These are phyloP conservation scores for Davidsoniella virescens DNA, from an alignment of 2,329 filamentous ascomycete genomes.

Conservation along the genomic window DNA sequence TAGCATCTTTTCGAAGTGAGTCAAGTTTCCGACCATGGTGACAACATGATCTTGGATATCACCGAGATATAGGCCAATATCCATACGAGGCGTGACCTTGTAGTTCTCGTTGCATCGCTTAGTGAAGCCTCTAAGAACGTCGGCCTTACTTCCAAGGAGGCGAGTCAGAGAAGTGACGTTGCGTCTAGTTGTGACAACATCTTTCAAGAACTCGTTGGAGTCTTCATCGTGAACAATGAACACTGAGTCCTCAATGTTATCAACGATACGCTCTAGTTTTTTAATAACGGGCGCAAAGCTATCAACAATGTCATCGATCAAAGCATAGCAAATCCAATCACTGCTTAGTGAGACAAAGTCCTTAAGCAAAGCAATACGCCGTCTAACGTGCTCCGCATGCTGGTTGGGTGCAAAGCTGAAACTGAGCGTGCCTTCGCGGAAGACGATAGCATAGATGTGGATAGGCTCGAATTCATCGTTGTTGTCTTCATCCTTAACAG, in stretches of 20 bases:
- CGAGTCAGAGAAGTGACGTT: conserved; percentile 89
- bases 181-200: conserved; percentile 81
- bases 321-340: conserved; percentile 97
- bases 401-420: conserved; percentile 84
- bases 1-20: conserved; percentile 95
- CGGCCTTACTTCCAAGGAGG: conserved; percentile 89
- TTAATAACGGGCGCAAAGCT: conserved; percentile 81
- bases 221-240: conserved; percentile 85
- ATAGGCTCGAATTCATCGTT: conserved; percentile 82
- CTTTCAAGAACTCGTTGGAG: conserved; percentile 69
- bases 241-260: conserved; percentile 87
- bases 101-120: conserved; percentile 98
- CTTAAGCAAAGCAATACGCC: conserved; percentile 79
- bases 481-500: conserved; percentile 59
- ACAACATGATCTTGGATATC: conserved; percentile 99
- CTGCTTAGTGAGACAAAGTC: conserved; percentile 90
- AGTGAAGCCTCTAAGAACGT: conserved; percentile 91
- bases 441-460: conserved; percentile 94
- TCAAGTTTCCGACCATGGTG: conserved; percentile 94
- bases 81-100: conserved; percentile 83
- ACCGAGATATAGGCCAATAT: conserved; percentile 89
- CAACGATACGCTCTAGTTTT: conserved; percentile 73
- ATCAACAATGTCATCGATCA: conserved; percentile 98
- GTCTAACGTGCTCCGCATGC: conserved; percentile 77
- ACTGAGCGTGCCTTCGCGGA: conserved; percentile 84